phyloP scores from a whole-genome alignment of 768 basidiomycete genomes.

The Leccinum sublutescens region DNA sequence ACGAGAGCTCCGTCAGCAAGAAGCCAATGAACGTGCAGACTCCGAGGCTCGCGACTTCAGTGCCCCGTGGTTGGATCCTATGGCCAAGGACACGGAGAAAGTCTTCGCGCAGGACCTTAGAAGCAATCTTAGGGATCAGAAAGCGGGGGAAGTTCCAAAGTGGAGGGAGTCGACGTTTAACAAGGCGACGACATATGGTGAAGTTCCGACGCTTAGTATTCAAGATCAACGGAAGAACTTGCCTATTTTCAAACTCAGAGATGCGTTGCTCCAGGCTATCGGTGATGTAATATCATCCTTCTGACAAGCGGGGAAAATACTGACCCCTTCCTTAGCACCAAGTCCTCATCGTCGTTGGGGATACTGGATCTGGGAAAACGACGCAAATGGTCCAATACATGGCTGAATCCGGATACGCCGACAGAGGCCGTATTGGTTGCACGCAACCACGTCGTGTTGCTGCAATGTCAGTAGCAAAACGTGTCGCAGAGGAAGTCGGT shows the following conservation, averaged over 20 bases:
- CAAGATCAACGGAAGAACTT: conserved; percentile 90
- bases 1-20: conserved; percentile 90
- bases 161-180: conserved; percentile 95
- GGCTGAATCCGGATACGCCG: conserved; percentile 91
- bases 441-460: conserved; percentile 99
- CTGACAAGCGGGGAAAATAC: not conserved
- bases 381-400: conserved; percentile 99
- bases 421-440: conserved; percentile 89
- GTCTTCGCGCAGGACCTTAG: conserved; percentile 93
- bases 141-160: conserved; percentile 75
- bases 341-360: conserved; percentile 96
- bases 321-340: conserved; percentile 50
- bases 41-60: conserved; percentile 93
- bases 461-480: conserved; percentile 98
- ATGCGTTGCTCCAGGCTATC: conserved; percentile 87
- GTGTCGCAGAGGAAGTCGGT: conserved; percentile 97
- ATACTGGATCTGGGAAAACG: conserved; percentile 98
- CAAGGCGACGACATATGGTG: conserved; percentile 94
- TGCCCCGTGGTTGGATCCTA: conserved; percentile 97
- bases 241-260: conserved; percentile 94
- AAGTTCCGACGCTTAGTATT: conserved; percentile 85
- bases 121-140: conserved; percentile 77
- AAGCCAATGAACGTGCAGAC: conserved; percentile 91
- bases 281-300: conserved; percentile 58
- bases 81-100: conserved; percentile 84